These are phyloP conservation scores for Porcisia deanei DNA, from an alignment of 208 protist genomes.

Conservation along the genomic window DNA sequence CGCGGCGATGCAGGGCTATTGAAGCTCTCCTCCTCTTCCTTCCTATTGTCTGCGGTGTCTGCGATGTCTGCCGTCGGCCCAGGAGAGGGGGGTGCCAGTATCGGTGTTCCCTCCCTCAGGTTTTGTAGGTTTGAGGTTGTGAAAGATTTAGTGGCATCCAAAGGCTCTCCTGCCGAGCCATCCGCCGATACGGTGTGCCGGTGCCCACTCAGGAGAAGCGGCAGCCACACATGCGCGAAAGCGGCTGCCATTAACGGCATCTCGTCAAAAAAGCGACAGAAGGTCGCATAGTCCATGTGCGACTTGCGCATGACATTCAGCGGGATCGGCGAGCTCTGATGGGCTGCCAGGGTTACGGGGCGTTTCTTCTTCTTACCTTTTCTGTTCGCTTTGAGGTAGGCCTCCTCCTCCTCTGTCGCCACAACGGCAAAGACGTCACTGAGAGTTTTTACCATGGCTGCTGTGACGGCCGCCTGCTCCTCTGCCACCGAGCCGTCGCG, in stretches of 20 bases:
- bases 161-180: background rate
- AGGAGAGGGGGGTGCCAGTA: background rate
- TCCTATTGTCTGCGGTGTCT: background rate
- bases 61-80: background rate
- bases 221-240: constrained; percentile 78
- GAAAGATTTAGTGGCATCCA: background rate
- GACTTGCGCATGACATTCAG: constrained; percentile 63
- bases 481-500: constrained; percentile 25
- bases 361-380: constrained; percentile 45
- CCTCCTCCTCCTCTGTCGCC: constrained; percentile 63
- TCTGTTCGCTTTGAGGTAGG: constrained; percentile 46
- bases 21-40: constrained; percentile 1
- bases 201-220: constrained; percentile 32
- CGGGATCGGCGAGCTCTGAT: constrained; percentile 75
- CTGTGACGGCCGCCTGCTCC: constrained; percentile 39
- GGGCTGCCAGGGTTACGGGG: constrained; percentile 33
- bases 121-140: background rate
- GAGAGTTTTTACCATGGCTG: constrained; percentile 69
- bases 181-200: background rate
- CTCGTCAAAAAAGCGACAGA: constrained; percentile 72
- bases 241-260: constrained; percentile 61
- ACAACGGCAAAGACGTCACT: constrained; percentile 59
- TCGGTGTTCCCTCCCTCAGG: background rate
- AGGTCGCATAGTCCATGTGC: constrained; percentile 63
- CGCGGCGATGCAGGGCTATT: background rate